These are phyloP conservation scores for Physcia stellaris DNA, from an alignment of 495 filamentous ascomycete species.

Conservation along the genomic window DNA sequence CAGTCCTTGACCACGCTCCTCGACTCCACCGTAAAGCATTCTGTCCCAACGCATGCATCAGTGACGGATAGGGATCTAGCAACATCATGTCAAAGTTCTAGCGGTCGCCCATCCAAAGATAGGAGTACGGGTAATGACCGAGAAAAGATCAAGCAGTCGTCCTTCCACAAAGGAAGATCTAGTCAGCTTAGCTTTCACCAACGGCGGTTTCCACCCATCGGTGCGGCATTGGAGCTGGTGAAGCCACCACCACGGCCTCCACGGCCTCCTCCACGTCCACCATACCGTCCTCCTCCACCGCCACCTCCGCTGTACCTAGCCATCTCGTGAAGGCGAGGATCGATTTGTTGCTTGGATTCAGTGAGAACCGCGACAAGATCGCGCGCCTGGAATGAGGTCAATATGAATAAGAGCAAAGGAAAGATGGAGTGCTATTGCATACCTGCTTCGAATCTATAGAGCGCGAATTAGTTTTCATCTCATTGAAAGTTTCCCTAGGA, in stretches of 20 bases:
- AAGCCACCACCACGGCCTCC: constrained; percentile 50
- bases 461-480: constrained; percentile 20
- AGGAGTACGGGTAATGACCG: no score
- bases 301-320: constrained; percentile 82
- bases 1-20: no score
- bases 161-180: no score
- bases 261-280: constrained; percentile 46
- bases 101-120: no score
- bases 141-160: no score
- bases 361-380: constrained; percentile 84
- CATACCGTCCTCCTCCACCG: constrained; percentile 54
- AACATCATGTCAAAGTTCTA: no score
- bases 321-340: constrained; percentile 92
- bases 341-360: constrained; percentile 97
- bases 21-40: no score
- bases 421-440: no score
- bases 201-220: constrained; percentile 46
- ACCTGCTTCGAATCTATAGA: constrained; percentile 68
- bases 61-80: no score
- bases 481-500: background rate
- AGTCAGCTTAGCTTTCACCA: no score
- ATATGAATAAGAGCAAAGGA: no score
- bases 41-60: no score
- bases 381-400: constrained; percentile 57
- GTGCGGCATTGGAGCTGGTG: constrained; percentile 51